Base-by-base conservation (phyloP, 139 green algal species). In the Chlorella sp. region DNA sequence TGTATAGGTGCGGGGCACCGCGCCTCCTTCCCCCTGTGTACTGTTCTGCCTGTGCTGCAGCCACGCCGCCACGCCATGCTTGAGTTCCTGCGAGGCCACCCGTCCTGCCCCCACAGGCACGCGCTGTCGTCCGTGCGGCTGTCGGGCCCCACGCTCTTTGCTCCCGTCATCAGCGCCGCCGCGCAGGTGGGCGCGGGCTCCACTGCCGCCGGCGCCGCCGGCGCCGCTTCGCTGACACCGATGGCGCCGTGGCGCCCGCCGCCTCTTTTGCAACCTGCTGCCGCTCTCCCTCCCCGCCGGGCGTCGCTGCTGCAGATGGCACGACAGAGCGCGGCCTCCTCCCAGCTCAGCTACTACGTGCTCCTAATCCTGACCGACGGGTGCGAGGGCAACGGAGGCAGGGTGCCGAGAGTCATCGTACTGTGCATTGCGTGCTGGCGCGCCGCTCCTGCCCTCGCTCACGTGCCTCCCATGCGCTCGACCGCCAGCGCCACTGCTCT, bases 341-440 rank as follows among this genome's bases (percentile, higher is more conserved):
- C 50, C 8, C 67, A 43, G 35, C 25, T 27, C 21, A 80, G 84
- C 53, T 89, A 89, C 71, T 73, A 73, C 36, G 75, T 75, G 31
- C 74, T 89, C 35, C 71, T 89, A 29, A 89, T 89, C 55, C 75
- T 89, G 19, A 89, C 84, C 2, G 84, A 89, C 59, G 84, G 83
- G 71, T 61, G 69, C 56, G 27, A n/a, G 65, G 9, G 38, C 15
- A 17, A 25, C 41, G 29, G 7, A 27, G 42, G n/a, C 5, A 3
- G 27, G 8, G 2, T 38, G n/a, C n/a, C 29, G 35, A 25, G 27
- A 27, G 27, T 27, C 56, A 41, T 8, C 8, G 11, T 41, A 31
- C 58, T 27, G 25, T 25, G 31, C 31, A 25, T 21, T 43, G 5
- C 23, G 58, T 23, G 29, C 29, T 31, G 56, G 8, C 29, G 7